Evolutionary conservation across 108 stramenopile genomes (phyloP).

Genomic region (Stephanodiscus minutulus): DNA sequence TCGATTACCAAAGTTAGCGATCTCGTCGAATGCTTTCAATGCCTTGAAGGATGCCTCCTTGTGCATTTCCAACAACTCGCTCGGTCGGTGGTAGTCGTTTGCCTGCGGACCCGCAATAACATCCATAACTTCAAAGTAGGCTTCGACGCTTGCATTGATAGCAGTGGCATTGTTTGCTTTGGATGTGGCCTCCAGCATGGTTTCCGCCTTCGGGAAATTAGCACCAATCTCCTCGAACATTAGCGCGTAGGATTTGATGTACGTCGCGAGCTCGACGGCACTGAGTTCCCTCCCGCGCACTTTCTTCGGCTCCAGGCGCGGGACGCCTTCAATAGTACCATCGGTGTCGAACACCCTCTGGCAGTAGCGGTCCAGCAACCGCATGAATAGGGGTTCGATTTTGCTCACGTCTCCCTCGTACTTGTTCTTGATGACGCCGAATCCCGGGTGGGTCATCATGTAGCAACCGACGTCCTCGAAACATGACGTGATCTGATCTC

Average conservation of each 20-base stretch:
- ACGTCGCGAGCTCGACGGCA: slow-evolving; percentile 88
- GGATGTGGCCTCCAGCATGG: slow-evolving; percentile 96
- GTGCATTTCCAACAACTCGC: slow-evolving; percentile 81
- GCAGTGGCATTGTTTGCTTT: slow-evolving; percentile 95
- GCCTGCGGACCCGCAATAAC: slow-evolving; percentile 78
- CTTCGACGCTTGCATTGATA: slow-evolving; percentile 63
- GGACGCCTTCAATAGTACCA: slow-evolving; percentile 52
- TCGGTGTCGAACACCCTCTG: slow-evolving; percentile 79
- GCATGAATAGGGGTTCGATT: slow-evolving; percentile 84
- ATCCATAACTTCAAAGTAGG: slow-evolving; percentile 91
- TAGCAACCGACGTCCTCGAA: slow-evolving; percentile 90
- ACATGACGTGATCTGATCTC: slow-evolving; percentile 94
- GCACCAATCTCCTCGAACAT: slow-evolving; percentile 90
- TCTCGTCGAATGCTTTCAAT: slow-evolving; percentile 77
- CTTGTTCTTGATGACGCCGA: slow-evolving; percentile 92
- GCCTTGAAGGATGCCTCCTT: slow-evolving; percentile 48
- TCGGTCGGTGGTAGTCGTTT: slow-evolving; percentile 71
- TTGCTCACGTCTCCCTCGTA: slow-evolving; percentile 86
- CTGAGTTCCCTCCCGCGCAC: slow-evolving; percentile 90
- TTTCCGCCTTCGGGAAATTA: slow-evolving; percentile 93
- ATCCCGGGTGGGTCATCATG: slow-evolving; percentile 96
- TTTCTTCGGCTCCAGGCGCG: slow-evolving; percentile 74
- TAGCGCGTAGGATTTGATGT: slow-evolving; percentile 91
- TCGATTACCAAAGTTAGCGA: slow-evolving; percentile 93
- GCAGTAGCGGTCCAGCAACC: slow-evolving; percentile 90